Base-by-base conservation (phyloP, 345 rosid species). In the Firmiana major region DNA sequence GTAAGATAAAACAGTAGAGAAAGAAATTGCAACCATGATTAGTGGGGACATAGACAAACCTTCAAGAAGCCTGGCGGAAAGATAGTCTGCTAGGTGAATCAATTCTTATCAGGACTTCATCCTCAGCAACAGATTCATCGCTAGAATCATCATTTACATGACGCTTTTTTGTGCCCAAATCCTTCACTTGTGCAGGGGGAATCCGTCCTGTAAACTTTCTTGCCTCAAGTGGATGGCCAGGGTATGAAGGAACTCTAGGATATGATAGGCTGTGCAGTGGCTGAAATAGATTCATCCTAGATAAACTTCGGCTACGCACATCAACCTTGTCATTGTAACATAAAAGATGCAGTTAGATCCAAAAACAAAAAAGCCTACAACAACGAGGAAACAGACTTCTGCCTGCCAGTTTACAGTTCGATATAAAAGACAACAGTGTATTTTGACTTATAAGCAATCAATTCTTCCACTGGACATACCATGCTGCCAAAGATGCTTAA, bases 21-120 rank as follows among this genome's bases (percentile, higher is more conserved):
- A 21, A n/a, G n/a, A 63, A 19, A 21, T 65, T 26, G 64, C 49
- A 21, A 38, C 28, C 36, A 17, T 49, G 40, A 34, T 10, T 34
- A 24, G 0, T 15, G 46, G 48, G 60, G 72, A 48, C 71, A 49
- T 78, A 42, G 8, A 76, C 48, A 16, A 64, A 68, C 55, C 59
- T 74, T 84, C 79, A 85, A 22, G 89, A 69, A 74, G 79, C 84
- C 16, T 83, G 84, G 21, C 40, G 86, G 79, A 92, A 96, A 51
- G 93, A 89, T 40, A 93, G 89, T 22, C 55, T 78, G 79, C 94
- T 93, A 0, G 97, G 98, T 0, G 99, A 93, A 88, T 93, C 97
- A 2, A 96, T 91, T 71, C 90, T 85, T 66, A 90, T 87, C 1
- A 88, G 70, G 53, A 84, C 73, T 73, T 91, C 98, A 38, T 93